Percentiles rank a stretch among this genome's conserved stretches.
Evolutionary conservation across 192 early-diverging fungal genomes (phyloP).

Genomic region (Dissophora globulifera): DNA sequence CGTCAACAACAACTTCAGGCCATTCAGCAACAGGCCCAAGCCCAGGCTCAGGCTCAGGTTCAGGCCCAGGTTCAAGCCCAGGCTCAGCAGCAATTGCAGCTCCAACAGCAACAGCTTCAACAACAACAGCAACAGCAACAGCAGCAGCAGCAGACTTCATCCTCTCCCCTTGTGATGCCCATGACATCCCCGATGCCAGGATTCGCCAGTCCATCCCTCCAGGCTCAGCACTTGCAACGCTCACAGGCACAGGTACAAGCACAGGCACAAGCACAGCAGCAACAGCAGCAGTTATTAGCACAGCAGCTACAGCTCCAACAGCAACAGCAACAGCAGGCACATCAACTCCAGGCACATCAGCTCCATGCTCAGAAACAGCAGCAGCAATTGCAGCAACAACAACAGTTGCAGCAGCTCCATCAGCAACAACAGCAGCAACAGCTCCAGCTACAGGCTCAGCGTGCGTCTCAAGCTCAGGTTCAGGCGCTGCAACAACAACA

Average conservation of each 20-base stretch:
- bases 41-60: constrained; percentile 19
- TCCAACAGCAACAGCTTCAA: constrained; percentile 18
- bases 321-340: constrained; percentile 34
- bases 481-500: constrained; percentile 32
- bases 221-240: constrained; percentile 41
- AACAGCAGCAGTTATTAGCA: constrained; percentile 31
- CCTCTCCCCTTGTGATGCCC: constrained; percentile 36
- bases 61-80: constrained; percentile 17
- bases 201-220: constrained; percentile 41
- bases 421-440: constrained; percentile 25
- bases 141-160: constrained; percentile 52
- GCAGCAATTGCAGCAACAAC: constrained; percentile 44
- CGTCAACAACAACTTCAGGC: constrained; percentile 20
- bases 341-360: constrained; percentile 49
- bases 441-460: constrained; percentile 18
- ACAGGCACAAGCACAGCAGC: constrained; percentile 23
- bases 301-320: constrained; percentile 46
- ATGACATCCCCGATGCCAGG: constrained; percentile 51
- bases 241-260: too few species aligned
- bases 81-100: constrained; percentile 23
- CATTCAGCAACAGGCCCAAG: constrained; percentile 28
- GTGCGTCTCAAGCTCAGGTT: constrained; percentile 21
- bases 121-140: constrained; percentile 41
- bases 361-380: constrained; percentile 52
- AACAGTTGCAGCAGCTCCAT: constrained; percentile 23